phyloP scores from a whole-genome alignment of 2,329 filamentous ascomycete species.

The Cryoendolithus antarcticus region DNA sequence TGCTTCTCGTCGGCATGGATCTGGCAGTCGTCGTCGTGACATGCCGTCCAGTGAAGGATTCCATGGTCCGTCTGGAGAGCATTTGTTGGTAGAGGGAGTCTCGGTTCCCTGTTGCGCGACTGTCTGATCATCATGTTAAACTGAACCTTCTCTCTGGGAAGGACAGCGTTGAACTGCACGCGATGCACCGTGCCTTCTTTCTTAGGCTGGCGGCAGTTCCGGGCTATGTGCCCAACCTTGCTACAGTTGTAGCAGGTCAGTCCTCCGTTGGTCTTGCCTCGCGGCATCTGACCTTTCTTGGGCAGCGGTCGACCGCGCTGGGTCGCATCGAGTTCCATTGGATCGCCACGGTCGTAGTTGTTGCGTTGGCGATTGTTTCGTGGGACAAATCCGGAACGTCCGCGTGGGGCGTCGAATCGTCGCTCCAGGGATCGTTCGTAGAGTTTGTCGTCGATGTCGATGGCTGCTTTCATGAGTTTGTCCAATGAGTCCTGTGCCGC shows the following conservation, averaged over 20 bases:
- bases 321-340: background rate
- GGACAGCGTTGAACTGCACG: background rate
- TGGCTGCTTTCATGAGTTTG: too few relatives aligned
- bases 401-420: background rate
- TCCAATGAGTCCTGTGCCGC: background rate
- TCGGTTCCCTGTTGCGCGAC: background rate
- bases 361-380: background rate
- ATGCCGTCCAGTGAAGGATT: too few relatives aligned
- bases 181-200: too few relatives aligned
- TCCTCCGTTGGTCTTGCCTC: background rate
- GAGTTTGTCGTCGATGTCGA: constrained; percentile 1
- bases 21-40: too few relatives aligned
- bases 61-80: too few relatives aligned
- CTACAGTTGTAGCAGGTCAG: constrained; percentile 1
- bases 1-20: too few relatives aligned
- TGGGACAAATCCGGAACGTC: too few relatives aligned
- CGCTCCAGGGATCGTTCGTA: background rate
- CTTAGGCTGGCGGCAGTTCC: background rate
- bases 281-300: background rate
- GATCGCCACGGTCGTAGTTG: background rate
- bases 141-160: background rate
- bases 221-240: background rate
- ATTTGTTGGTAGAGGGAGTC: background rate
- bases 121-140: background rate
- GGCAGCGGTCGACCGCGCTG: background rate